Evolutionary conservation across 1,139 yeast genomes (phyloP), one percentile per base, ranked within the genome.

Genomic region (Lodderomyces metapsilosis): DNA sequence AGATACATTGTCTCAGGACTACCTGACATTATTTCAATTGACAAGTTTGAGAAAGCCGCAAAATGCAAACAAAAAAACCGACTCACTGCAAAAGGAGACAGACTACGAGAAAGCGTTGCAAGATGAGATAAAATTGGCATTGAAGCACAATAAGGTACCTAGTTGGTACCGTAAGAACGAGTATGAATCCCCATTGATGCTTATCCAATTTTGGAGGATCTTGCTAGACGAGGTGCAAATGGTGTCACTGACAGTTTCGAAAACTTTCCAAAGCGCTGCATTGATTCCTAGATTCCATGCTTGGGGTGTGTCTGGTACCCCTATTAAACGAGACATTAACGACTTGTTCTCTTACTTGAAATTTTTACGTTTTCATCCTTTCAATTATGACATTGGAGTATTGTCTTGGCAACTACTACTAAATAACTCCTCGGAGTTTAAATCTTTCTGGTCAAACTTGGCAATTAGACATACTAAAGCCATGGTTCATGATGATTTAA

Each of bases 221-320:
- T 77, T 91, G 1, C 63, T 91, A 30, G 98, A 92, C 65, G 98
- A 92, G 61, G 97, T 88, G 1, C 98, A 92, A 62, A 87, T 89
- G 92, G 86, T 92, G 3, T 80, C 88, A 5, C 78, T 82, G 4
- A 82, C 84, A 16, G 72, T 80, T 2, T 79, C 92, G 1, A 76
- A 86, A 39, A 88, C 94, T 1, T 88, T 95, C 20, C 81, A 78
- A 48, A 87, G 88, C 44, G 89, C 96, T 0, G 71, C 87, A 3
- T 66, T 86, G 32, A 78, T 92, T 18, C 95, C 96, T 3, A 68
- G 96, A 41, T 77, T 80, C 40, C 97, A 92, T 63, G 81, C 96
- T 0, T 92, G 98, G 98, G 96, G 96, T 6, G 96, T 89, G 0
- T 86, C 96, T 0, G 98, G 98, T 5, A 92, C 98, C 0, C 95